Percentiles rank a stretch among this genome's conserved stretches.
Conservation (phyloP, 805 yeast species). For the Candida pini region DNA sequence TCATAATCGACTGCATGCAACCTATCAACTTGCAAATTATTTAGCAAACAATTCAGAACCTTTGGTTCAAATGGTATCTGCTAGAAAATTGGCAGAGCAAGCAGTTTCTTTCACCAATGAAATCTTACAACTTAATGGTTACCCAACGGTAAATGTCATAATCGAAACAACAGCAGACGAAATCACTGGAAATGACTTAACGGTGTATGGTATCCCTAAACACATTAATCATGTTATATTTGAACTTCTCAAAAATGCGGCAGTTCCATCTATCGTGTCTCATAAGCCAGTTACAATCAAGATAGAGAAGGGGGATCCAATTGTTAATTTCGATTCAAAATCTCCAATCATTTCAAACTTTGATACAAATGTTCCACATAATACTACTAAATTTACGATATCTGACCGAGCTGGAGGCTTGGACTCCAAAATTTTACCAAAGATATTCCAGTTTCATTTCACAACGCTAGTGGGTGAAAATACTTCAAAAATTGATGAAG, state of each 20-base stretch:
- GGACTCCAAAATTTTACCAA: conserved; percentile 10
- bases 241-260: conserved; percentile 27
- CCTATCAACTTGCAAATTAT: conserved; percentile 21
- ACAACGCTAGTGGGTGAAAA: conserved; percentile 16
- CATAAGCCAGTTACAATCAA: conserved; percentile 15
- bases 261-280: conserved; percentile 22
- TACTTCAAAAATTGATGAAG: conserved; percentile 9
- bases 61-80: conserved; percentile 10
- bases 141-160: conserved; percentile 25
- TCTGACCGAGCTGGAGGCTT: conserved; percentile 29
- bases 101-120: conserved; percentile 19
- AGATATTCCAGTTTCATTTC: conserved; percentile 29
- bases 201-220: conserved; percentile 20
- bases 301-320: background rate
- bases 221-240: conserved; percentile 27
- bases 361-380: background rate
- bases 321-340: conserved; percentile 1
- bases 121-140: conserved; percentile 22
- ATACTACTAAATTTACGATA: conserved; percentile 14
- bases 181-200: background rate
- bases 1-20: conserved; percentile 18
- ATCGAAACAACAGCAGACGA: background rate
- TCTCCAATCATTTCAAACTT: background rate
- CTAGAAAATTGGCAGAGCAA: conserved; percentile 8
- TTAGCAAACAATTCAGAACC: conserved; percentile 12